Percentiles rank a stretch among this genome's conserved stretches.
phyloP scores from a whole-genome alignment of 495 filamentous ascomycete species.

The Elasticomyces elasticus region DNA sequence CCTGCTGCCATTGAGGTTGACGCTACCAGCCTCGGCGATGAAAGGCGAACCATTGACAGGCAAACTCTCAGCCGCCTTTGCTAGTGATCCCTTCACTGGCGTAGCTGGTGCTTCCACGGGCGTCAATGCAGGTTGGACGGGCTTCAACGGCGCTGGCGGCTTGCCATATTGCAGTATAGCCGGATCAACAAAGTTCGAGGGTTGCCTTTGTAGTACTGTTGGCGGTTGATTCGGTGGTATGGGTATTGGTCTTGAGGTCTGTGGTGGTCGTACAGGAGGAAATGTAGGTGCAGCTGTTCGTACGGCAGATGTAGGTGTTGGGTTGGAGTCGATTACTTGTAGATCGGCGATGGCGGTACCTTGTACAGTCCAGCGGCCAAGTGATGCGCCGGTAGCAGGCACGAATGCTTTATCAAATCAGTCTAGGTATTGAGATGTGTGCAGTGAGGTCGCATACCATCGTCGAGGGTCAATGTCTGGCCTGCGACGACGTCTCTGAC shows the following conservation, averaged over 20 bases:
- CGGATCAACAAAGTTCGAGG: conserved; percentile 30
- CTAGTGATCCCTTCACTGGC: conserved; percentile 26
- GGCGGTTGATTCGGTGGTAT: neutral
- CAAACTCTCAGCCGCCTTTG: conserved; percentile 21
- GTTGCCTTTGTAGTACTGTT: conserved; percentile 9
- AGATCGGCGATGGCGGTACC: conserved; percentile 50
- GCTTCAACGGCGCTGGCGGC: conserved; percentile 10
- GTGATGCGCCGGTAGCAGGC: conserved; percentile 39
- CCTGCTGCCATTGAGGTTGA: conserved; percentile 2
- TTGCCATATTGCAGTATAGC: conserved; percentile 34
- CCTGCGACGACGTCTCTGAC: conserved; percentile 62
- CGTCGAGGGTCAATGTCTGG: conserved; percentile 59
- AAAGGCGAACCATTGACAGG: conserved; percentile 30
- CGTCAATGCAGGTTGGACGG: conserved; percentile 6
- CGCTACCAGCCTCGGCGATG: conserved; percentile 11
- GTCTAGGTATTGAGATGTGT: neutral
- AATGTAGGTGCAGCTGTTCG: neutral
- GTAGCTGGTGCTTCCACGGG: conserved; percentile 28
- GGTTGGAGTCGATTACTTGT: conserved; percentile 30
- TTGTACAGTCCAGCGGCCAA: conserved; percentile 44
- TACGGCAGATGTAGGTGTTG: conserved; percentile 3
- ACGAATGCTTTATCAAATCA: conserved; percentile 24
- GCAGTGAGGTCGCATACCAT: conserved; percentile 48
- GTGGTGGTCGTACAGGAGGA: neutral
- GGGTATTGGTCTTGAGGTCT: neutral